Evolutionary conservation across 2,329 filamentous ascomycete genomes (phyloP).

Genomic region (Clonostachys rosea): DNA sequence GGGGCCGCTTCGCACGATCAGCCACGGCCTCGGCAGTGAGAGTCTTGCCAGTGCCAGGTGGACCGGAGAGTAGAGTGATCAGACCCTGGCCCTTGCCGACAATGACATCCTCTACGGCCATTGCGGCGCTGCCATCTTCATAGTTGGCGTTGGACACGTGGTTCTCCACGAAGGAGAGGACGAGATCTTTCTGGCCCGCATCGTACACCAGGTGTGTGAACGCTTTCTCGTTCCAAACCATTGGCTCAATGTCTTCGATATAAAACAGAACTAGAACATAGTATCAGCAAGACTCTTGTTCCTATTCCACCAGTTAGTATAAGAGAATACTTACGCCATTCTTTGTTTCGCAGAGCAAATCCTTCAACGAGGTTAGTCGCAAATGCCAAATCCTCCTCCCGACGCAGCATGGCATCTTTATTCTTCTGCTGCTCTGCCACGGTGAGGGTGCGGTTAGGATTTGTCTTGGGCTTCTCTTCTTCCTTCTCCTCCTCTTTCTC

Average conservation of each 20-base stretch:
- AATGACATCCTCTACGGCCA: slow-evolving; percentile 24
- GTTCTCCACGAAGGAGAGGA: slow-evolving; percentile 41
- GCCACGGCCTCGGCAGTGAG: slow-evolving; percentile 37
- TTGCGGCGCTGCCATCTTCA: slow-evolving; percentile 11
- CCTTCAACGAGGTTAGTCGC: slow-evolving; percentile 34
- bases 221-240: slow-evolving; percentile 38
- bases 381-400: slow-evolving; percentile 32
- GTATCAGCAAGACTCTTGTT: not conserved
- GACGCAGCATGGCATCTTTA: slow-evolving; percentile 27
- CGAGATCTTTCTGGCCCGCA: slow-evolving; percentile 38
- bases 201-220: slow-evolving; percentile 41
- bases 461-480: slow-evolving; percentile 1
- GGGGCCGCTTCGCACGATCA: slow-evolving; percentile 33
- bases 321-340: slow-evolving; percentile 28
- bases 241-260: slow-evolving; percentile 32
- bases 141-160: slow-evolving; percentile 17
- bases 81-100: slow-evolving; percentile 36
- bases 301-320: not conserved
- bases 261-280: slow-evolving; percentile 21
- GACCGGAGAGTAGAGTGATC: slow-evolving; percentile 38
- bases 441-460: slow-evolving; percentile 5
- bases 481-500: slow-evolving; percentile 7
- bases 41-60: slow-evolving; percentile 41
- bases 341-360: slow-evolving; percentile 39
- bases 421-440: slow-evolving; percentile 25